A percentile compares a stretch with the other conserved stretches of the same genome.
Conservation (phyloP, 169 alveolate species). For the Besnoitia besnoiti region DNA sequence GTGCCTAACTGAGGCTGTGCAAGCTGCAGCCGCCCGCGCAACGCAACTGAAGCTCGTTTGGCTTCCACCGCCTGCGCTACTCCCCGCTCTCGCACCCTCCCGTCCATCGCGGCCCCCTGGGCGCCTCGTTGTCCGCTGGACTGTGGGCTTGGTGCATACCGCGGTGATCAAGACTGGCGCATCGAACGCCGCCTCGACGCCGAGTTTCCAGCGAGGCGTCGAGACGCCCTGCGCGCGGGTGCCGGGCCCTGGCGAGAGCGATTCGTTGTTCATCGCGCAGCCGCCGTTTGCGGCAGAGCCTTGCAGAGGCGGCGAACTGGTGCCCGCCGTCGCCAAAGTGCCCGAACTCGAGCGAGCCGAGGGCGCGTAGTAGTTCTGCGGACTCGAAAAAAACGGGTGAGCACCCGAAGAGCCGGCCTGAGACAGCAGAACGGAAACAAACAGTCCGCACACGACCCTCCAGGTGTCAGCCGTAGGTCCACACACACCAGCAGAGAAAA, state of each 20-base stretch:
- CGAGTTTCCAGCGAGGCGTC: constrained; percentile 69
- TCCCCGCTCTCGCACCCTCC: background rate
- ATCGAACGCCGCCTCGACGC: constrained; percentile 68
- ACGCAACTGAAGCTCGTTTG: too few species aligned
- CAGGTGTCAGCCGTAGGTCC: too few species aligned
- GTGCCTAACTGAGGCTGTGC: too few species aligned
- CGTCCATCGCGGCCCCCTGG: background rate
- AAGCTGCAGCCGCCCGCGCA: too few species aligned
- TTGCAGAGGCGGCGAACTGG: background rate
- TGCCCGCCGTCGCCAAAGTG: background rate
- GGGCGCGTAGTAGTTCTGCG: too few species aligned
- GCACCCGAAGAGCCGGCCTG: background rate
- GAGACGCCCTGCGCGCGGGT: background rate
- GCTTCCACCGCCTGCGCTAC: too few species aligned
- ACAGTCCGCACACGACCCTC: background rate
- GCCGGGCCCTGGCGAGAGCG: background rate
- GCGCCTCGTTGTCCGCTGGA: background rate
- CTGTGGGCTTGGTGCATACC: constrained; percentile 31
- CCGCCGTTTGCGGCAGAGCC: too few species aligned
- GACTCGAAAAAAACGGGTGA: background rate
- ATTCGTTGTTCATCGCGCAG: too few species aligned
- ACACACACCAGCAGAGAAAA: too few species aligned
- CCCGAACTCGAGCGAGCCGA: background rate
- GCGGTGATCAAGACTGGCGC: constrained; percentile 64
- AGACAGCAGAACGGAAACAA: background rate